Conservation (phyloP, 371 early-diverging fungal genomes). For the Saksenaea vasiformis region DNA sequence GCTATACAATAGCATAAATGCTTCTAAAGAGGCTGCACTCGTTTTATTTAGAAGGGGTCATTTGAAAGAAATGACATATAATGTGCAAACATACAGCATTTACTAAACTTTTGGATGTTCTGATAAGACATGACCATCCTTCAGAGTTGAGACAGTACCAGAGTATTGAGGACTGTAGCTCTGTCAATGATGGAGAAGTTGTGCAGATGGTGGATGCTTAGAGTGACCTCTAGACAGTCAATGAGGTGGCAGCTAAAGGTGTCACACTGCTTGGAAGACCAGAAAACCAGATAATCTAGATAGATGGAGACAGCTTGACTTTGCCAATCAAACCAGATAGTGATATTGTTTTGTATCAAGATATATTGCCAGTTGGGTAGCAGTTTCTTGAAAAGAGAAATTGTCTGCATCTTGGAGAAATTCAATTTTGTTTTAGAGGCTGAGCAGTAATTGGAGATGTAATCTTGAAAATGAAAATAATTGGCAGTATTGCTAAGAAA, state of each 20-base stretch:
- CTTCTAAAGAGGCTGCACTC: too few species aligned
- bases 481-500: slow-evolving; percentile 1
- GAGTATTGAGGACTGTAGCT: slow-evolving; percentile 16
- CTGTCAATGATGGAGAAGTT: slow-evolving; percentile 16
- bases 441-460: slow-evolving; percentile 7
- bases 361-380: neutral
- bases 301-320: slow-evolving; percentile 5
- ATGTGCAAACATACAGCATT: too few species aligned
- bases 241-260: slow-evolving; percentile 7
- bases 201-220: neutral
- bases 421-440: slow-evolving; percentile 28
- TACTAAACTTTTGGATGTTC: too few species aligned
- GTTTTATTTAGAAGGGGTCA: too few species aligned
- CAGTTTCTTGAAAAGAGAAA: slow-evolving; percentile 19
- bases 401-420: slow-evolving; percentile 15
- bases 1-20: too few species aligned
- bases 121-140: too few species aligned
- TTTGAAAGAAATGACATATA: too few species aligned
- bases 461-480: slow-evolving; percentile 1
- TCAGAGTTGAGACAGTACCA: slow-evolving; percentile 16
- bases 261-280: slow-evolving; percentile 12
- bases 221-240: slow-evolving; percentile 3
- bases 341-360: slow-evolving; percentile 10
- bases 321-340: neutral
- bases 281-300: slow-evolving; percentile 20